Percentiles rank a stretch among this genome's conserved stretches.
phyloP scores from a whole-genome alignment of 139 green algal genomes.

The Coccomyxa sp. region DNA sequence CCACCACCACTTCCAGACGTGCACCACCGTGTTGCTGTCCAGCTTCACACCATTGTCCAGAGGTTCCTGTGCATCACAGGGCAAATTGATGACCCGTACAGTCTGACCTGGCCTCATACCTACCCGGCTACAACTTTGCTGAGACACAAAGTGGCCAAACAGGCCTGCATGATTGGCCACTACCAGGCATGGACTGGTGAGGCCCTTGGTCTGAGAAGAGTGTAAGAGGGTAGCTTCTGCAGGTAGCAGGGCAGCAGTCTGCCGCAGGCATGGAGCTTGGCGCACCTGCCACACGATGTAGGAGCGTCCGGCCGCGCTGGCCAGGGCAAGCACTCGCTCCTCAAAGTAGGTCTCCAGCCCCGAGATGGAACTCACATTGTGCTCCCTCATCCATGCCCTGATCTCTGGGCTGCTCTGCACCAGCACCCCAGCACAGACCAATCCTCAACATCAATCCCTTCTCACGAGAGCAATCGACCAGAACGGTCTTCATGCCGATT shows the following conservation, averaged over 20 bases:
- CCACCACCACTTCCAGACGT: constrained; percentile 53
- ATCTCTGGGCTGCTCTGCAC: constrained; percentile 46
- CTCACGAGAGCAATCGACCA: not conserved
- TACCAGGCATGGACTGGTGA: too few species aligned
- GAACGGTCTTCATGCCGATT: too few species aligned
- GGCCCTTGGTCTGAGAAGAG: too few species aligned
- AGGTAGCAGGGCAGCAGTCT: too few species aligned
- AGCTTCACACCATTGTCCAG: constrained; percentile 22
- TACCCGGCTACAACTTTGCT: too few species aligned
- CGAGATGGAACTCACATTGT: constrained; percentile 16
- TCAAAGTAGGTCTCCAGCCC: constrained; percentile 27
- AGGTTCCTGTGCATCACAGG: constrained; percentile 9
- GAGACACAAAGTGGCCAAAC: too few species aligned
- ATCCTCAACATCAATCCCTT: not conserved
- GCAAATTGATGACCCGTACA: too few species aligned
- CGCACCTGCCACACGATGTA: constrained; percentile 51
- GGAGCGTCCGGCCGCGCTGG: constrained; percentile 14
- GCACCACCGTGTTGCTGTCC: constrained; percentile 19
- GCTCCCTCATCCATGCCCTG: constrained; percentile 31
- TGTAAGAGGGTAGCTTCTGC: too few species aligned
- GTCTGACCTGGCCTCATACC: too few species aligned
- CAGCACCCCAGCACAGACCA: not conserved
- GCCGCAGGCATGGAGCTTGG: too few species aligned
- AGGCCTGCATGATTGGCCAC: too few species aligned
- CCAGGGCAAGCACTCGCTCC: constrained; percentile 26